Evolutionary conservation across 805 yeast genomes (phyloP).

Genomic region (Suhomyces faveliae): DNA sequence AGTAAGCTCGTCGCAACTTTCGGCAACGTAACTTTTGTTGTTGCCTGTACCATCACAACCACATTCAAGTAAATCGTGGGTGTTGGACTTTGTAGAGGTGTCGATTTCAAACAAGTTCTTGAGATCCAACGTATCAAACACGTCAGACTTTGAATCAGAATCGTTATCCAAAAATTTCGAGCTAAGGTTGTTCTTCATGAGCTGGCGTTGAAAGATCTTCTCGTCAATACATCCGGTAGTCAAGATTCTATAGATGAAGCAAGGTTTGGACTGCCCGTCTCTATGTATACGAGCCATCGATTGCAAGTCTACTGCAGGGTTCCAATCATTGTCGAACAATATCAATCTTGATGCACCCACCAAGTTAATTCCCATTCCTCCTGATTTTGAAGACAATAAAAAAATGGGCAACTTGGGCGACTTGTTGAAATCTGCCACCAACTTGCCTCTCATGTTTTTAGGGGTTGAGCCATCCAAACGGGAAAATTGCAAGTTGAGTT

Average conservation of each 20-base stretch:
- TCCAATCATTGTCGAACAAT: conserved; percentile 94
- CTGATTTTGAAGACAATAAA: conserved; percentile 82
- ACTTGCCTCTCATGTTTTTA: conserved; percentile 56
- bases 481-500: conserved; percentile 48
- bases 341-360: conserved; percentile 87
- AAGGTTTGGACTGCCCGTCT: conserved; percentile 84
- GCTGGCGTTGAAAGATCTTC: conserved; percentile 87
- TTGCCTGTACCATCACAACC: conserved; percentile 57
- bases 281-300: conserved; percentile 95
- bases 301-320: conserved; percentile 87
- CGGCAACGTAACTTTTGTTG: conserved; percentile 21
- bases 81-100: conserved; percentile 53
- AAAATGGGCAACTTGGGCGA: conserved; percentile 55
- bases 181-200: conserved; percentile 78
- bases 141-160: conserved; percentile 50
- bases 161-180: conserved; percentile 57
- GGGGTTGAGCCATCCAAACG: conserved; percentile 88
- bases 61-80: conserved; percentile 76
- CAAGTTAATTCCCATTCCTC: conserved; percentile 89
- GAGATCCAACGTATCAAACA: conserved; percentile 68
- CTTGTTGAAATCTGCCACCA: conserved; percentile 70
- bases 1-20: conserved; percentile 8
- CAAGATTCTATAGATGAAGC: conserved; percentile 75
- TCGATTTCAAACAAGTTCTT: conserved; percentile 70
- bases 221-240: conserved; percentile 93